Conservation (phyloP, 163 green algal genomes). For the Scenedesmus sp. region DNA sequence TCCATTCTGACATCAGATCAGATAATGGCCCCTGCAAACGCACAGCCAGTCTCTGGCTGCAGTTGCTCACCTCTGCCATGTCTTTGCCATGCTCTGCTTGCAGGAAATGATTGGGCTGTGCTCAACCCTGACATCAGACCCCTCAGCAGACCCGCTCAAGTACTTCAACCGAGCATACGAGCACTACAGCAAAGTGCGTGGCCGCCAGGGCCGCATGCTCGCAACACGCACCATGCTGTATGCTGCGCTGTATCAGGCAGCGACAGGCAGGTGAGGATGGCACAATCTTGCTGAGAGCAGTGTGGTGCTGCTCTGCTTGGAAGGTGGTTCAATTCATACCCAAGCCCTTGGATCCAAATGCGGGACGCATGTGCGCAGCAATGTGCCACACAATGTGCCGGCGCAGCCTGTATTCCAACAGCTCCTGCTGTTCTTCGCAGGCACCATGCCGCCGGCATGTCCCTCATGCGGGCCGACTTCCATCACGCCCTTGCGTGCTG, state of each 20-base stretch:
- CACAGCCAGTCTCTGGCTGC: background rate
- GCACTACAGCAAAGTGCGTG: conserved; percentile 62
- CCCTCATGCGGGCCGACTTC: conserved; percentile 87
- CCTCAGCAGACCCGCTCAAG: conserved; percentile 64
- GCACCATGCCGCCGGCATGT: conserved; percentile 70
- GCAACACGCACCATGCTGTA: conserved; percentile 81
- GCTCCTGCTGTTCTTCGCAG: background rate
- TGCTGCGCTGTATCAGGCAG: conserved; percentile 69
- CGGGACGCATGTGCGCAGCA: background rate
- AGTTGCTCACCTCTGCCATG: background rate
- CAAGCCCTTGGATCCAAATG: background rate
- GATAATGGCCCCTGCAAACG: no score
- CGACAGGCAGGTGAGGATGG: conserved; percentile 44
- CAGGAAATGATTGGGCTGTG: conserved; percentile 76
- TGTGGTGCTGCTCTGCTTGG: background rate
- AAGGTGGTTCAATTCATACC: no score
- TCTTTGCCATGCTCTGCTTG: background rate
- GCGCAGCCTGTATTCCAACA: background rate
- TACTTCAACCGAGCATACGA: conserved; percentile 75
- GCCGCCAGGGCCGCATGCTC: conserved; percentile 71
- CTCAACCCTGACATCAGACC: conserved; percentile 56
- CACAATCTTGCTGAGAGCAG: background rate
- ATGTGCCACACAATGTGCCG: background rate
- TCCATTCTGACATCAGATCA: no score
- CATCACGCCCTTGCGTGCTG: background rate